Evolutionary conservation across 2,329 filamentous ascomycete species (phyloP), one percentile per base, ranked within the genome.

Genomic region (Cercospora berteroae): DNA sequence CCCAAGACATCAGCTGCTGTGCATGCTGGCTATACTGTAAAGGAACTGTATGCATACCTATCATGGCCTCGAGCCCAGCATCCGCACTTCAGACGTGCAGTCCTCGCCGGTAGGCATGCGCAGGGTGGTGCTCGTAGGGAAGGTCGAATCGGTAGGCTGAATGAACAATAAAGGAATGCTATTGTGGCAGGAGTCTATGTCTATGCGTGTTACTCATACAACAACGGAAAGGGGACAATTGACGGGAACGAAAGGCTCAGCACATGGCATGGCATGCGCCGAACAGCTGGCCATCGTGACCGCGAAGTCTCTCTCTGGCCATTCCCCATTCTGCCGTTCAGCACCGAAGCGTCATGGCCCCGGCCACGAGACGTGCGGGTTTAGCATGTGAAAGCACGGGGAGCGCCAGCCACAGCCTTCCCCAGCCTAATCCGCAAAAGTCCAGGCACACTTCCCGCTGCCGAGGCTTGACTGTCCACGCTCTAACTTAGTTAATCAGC

Each of bases 361-460:
- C 48, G 59, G 39, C 57, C 58, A 61, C 64, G 64, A 61, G 64
- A 66, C 64, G 63, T 60, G 33, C 27, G 39, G 20, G 39, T 56
- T 58, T 58, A 13, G 61, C 61, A 64, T 64, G 64, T 66, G 64
- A 66, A 66, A 66, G 64, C 42, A n/a, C 31, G 23, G 27, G 33
- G 33, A n/a, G 16, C 16, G 50, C 23, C 48, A 39, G 20, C 25
- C 33, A 27, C 50, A 16, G 57, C 33, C 27, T 31, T 50, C 29
- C 39, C 27, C 20, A 56, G 27, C 4, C 12, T 63, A 23, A 58
- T 42, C 20, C 61, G 20, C 29, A 44, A 31, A 64, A 57, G 61
- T 64, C 61, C 23, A 57, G 61, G 50, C 20, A 63, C 31, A 10
- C 1, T 0, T 48, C 27, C 12, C 20, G 7, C 25, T 31, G 25